Evolutionary conservation across 768 basidiomycete species (phyloP).

Genomic region (Inosperma sp.): DNA sequence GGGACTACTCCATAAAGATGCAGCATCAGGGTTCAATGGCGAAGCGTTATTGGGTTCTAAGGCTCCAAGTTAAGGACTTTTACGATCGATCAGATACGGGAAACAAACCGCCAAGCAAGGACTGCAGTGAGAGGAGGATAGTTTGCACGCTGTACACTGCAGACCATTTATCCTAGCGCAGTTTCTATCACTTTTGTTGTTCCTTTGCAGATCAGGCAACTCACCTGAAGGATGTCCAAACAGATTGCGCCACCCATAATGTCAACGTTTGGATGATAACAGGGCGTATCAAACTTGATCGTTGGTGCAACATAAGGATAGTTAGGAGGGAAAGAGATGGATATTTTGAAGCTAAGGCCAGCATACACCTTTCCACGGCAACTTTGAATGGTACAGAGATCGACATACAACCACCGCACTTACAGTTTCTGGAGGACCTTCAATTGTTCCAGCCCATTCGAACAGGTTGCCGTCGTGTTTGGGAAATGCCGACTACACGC

Average conservation of each 20-base stretch:
- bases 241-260: slow-evolving; percentile 73
- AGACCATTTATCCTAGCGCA: slow-evolving; percentile 80
- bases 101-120: slow-evolving; percentile 75
- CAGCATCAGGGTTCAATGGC: slow-evolving; percentile 84
- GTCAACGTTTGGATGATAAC: slow-evolving; percentile 91
- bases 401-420: too few species aligned
- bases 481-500: slow-evolving; percentile 76
- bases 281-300: slow-evolving; percentile 85
- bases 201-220: slow-evolving; percentile 15
- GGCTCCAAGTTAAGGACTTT: slow-evolving; percentile 5
- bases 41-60: slow-evolving; percentile 92
- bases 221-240: slow-evolving; percentile 81
- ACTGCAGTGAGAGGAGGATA: slow-evolving; percentile 82
- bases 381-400: too few species aligned
- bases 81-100: neutral
- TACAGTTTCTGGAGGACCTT: slow-evolving; percentile 74
- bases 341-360: slow-evolving; percentile 76
- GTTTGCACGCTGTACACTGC: slow-evolving; percentile 91
- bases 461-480: slow-evolving; percentile 83
- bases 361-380: slow-evolving; percentile 73
- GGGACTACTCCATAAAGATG: slow-evolving; percentile 71
- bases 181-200: neutral
- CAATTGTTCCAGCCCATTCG: slow-evolving; percentile 88
- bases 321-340: slow-evolving; percentile 79
- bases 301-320: slow-evolving; percentile 84